These are phyloP conservation scores for Marasmius tenuissimus DNA, from an alignment of 1,284 basidiomycete species.

Conservation along the genomic window DNA sequence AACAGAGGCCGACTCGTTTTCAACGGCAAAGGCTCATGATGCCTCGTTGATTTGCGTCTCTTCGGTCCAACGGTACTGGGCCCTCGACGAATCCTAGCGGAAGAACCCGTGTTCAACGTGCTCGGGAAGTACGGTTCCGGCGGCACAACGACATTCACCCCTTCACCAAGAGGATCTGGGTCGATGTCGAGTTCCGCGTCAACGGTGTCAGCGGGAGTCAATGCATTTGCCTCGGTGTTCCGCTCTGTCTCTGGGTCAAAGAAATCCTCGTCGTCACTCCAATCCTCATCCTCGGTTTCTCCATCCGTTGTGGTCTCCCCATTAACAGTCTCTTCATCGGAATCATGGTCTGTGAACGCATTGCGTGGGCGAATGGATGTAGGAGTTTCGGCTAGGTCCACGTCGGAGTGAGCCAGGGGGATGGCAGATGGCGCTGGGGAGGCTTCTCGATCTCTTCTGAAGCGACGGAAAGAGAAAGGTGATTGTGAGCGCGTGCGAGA, in stretches of 20 bases:
- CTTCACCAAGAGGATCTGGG: conserved; percentile 79
- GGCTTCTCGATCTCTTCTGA: conserved; percentile 55
- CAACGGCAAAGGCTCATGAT: conserved; percentile 62
- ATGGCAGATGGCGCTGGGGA: conserved; percentile 75
- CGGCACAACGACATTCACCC: conserved; percentile 86
- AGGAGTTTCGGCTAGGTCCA: conserved; percentile 51
- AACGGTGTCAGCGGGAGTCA: conserved; percentile 32
- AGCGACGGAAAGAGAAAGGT: conserved; percentile 65
- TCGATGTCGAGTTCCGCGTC: conserved; percentile 54
- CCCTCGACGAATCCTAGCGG: conserved; percentile 24
- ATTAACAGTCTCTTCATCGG: conserved; percentile 50
- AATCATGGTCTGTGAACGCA: conserved; percentile 53
- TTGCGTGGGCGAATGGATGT: conserved; percentile 46
- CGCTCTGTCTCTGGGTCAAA: conserved; percentile 75
- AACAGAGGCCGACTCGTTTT: conserved; percentile 79
- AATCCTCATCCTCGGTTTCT: conserved; percentile 48
- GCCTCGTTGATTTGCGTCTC: conserved; percentile 58
- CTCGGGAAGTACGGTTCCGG: conserved; percentile 78
- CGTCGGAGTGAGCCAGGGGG: conserved; percentile 67
- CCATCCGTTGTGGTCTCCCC: conserved; percentile 44
- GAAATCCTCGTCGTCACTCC: conserved; percentile 51
- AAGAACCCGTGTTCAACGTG: conserved; percentile 50
- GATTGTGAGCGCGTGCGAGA: conserved; percentile 68
- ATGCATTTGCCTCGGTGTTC: conserved; percentile 73
- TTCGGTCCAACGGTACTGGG: conserved; percentile 46